These are phyloP conservation scores for Lentinula novae-zelandiae DNA, from an alignment of 1,284 basidiomycete genomes.

Conservation along the genomic window DNA sequence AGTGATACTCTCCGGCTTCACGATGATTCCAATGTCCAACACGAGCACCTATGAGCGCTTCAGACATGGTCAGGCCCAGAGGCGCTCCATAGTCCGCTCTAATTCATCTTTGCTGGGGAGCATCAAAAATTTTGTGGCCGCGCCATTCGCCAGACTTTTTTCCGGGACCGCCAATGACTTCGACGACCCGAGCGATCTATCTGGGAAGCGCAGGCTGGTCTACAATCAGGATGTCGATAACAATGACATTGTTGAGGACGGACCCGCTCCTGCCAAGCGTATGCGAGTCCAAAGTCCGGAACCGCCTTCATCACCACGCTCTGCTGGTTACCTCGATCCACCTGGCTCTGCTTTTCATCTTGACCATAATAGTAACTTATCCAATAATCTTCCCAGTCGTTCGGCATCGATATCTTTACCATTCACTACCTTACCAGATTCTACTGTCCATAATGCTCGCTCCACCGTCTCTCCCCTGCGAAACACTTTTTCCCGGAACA, in stretches of 20 bases:
- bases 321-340: slow-evolving; percentile 51
- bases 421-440: slow-evolving; percentile 22
- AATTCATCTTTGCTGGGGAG: slow-evolving; percentile 51
- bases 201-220: slow-evolving; percentile 48
- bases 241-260: slow-evolving; percentile 24
- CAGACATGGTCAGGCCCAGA: slow-evolving; percentile 10
- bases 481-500: slow-evolving; percentile 42
- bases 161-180: slow-evolving; percentile 56
- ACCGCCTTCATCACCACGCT: slow-evolving; percentile 16
- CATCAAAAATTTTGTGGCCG: slow-evolving; percentile 62
- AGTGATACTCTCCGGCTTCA: neutral
- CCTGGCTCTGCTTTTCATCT: slow-evolving; percentile 40
- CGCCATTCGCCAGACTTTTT: slow-evolving; percentile 38
- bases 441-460: slow-evolving; percentile 26
- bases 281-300: slow-evolving; percentile 53
- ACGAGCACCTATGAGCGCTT: slow-evolving; percentile 12
- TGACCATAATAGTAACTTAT: slow-evolving; percentile 23
- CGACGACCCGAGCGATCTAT: slow-evolving; percentile 40
- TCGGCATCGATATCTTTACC: slow-evolving; percentile 35
- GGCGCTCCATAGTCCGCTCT: slow-evolving; percentile 29
- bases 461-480: slow-evolving; percentile 37
- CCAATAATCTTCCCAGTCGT: slow-evolving; percentile 27
- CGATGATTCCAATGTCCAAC: slow-evolving; percentile 15
- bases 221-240: slow-evolving; percentile 26
- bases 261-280: slow-evolving; percentile 39